Percentiles rank a stretch among this genome's conserved stretches.
These are phyloP conservation scores for Theobroma cacao DNA, from an alignment of 345 rosid genomes.

Conservation along the genomic window DNA sequence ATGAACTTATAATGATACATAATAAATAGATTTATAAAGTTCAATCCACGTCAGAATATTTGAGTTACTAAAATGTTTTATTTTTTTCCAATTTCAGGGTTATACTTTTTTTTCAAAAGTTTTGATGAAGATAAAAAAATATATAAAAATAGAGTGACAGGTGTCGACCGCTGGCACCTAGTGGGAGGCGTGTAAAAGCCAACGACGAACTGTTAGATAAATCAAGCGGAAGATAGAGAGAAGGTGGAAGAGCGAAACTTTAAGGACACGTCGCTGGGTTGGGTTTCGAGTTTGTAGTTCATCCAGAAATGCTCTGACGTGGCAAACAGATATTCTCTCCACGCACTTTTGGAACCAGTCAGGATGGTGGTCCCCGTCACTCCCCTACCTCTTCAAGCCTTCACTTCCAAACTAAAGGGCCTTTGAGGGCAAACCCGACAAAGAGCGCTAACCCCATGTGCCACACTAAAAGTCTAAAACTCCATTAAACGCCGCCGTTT, in stretches of 20 bases:
- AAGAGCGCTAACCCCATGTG: background rate
- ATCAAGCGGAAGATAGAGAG: too few relatives aligned
- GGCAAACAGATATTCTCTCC: background rate
- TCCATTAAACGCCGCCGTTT: background rate
- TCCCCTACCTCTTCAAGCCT: background rate
- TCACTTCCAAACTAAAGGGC: background rate
- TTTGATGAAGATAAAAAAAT: too few relatives aligned
- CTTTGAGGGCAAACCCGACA: background rate
- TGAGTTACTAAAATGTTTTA: too few relatives aligned
- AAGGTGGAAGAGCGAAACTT: background rate
- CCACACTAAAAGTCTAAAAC: background rate
- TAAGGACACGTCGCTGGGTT: background rate
- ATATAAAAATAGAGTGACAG: too few relatives aligned
- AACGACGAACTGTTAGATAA: too few relatives aligned
- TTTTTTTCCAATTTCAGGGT: too few relatives aligned
- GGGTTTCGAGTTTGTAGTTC: background rate
- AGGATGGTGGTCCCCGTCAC: background rate
- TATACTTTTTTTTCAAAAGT: too few relatives aligned
- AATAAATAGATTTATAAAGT: too few relatives aligned
- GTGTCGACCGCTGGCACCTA: too few relatives aligned
- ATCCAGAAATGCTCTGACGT: background rate
- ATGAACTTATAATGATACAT: too few relatives aligned
- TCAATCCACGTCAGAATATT: too few relatives aligned
- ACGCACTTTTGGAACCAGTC: background rate
- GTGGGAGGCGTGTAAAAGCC: too few relatives aligned